Base-by-base conservation (phyloP, 768 basidiomycete species). In the Wakefieldia striispora region DNA sequence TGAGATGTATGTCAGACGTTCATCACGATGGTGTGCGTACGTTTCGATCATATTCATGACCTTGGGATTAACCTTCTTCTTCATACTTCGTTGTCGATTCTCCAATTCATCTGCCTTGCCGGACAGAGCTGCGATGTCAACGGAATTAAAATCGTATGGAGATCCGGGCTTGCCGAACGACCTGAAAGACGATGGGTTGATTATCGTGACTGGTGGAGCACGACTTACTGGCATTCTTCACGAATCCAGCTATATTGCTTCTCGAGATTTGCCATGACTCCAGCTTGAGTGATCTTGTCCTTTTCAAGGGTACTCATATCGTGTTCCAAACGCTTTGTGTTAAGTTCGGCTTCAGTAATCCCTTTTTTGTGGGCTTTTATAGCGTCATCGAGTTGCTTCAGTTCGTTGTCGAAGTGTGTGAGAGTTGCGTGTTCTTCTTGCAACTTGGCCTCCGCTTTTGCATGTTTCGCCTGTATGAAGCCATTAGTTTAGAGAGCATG, bases 41-140 rank as follows among this genome's bases (percentile, higher is more conserved):
- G 81, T 86, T 57, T 97, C 95, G 43, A 97, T 91, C 89, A 95
- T 95, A 58, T 86, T 91, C 74, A 97, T 83, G 40, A 93, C 94
- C 67, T 95, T 97, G 3, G 86, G 86, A 59, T 99, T 98, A 61
- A 98, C 78, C 67, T 95, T 97, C 74, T 93, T 92, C 74, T 93
- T 95, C 84, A 92, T 85, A 19, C 84, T 83, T 59, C 86, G 86
- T 64, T 91, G 91, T 40, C 83, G 75, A 17, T 80, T 74, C 56
- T 91, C 85, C 11, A 98, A 76, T 58, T 92, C 88, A 8, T 75
- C 71, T 21, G 85, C 86, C 63, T 84, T 86, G 36, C 81, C 74
- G 40, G 77, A 72, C 54, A 89, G 70, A 43, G 74, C 70, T 2
- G 47, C 67, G 17, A 93, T 78, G 61, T 97, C 82, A 46, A 81